These are phyloP conservation scores for Haplosporangium sp. DNA, from an alignment of 371 early-diverging fungal genomes.

Conservation along the genomic window DNA sequence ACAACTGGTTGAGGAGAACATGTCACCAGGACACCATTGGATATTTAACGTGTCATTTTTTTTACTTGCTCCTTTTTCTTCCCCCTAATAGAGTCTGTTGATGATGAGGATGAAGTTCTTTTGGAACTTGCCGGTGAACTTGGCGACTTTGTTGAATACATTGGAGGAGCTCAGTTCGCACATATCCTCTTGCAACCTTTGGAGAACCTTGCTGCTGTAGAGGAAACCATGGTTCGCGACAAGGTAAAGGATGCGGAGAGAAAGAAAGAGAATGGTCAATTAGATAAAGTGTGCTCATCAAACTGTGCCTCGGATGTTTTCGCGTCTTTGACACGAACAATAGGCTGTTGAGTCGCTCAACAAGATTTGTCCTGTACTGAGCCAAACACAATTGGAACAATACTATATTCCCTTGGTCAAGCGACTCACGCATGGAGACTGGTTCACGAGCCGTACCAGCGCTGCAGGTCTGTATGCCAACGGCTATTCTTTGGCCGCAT, in stretches of 20 bases:
- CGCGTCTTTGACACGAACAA: not conserved
- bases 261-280: too few species aligned
- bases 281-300: too few species aligned
- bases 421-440: slow-evolving; percentile 92
- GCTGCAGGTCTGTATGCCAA: slow-evolving; percentile 93
- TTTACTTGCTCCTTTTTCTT: not conserved
- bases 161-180: slow-evolving; percentile 90
- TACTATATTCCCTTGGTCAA: slow-evolving; percentile 91
- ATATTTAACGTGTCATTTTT: too few species aligned
- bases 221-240: slow-evolving; percentile 96
- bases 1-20: too few species aligned
- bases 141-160: slow-evolving; percentile 89
- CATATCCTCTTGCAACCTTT: slow-evolving; percentile 90
- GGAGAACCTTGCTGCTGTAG: slow-evolving; percentile 95
- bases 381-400: slow-evolving; percentile 84
- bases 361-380: slow-evolving; percentile 79
- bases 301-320: not conserved
- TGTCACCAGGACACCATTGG: too few species aligned
- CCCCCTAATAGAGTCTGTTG: slow-evolving; percentile 86
- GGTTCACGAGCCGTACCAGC: slow-evolving; percentile 97
- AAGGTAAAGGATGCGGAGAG: slow-evolving; percentile 69
- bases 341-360: slow-evolving; percentile 95
- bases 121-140: slow-evolving; percentile 94
- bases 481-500: slow-evolving; percentile 76
- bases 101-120: slow-evolving; percentile 97